Base-by-base conservation (phyloP, 345 rosid genomes). In the Euphorbia tirucalli region DNA sequence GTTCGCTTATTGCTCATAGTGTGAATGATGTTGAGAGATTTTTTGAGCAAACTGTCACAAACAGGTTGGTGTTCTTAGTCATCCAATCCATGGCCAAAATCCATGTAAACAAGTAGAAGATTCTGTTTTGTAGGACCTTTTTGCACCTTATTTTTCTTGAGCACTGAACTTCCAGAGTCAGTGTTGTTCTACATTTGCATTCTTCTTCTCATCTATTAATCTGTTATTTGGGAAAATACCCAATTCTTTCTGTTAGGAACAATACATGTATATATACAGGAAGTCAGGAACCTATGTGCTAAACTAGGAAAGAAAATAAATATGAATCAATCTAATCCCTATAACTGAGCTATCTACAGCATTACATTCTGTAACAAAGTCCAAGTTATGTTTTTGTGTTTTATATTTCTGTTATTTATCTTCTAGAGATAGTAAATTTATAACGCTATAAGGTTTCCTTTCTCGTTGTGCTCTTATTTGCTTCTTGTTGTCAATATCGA, bases 1-100 rank as follows among this genome's bases (percentile, higher is more conserved):
- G 95, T 90, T 92, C 97, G 24, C 77, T 85, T 62, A 61, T 85
- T 32, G 91, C 81, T n/a, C 72, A 83, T 65, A 71, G 77, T 67
- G 78, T 89, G 78, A 90, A 87, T 75, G 97, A 85, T 57, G 87
- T 92, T 8, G 93, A 92, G 74, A 86, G 69, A 21, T 92, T 90
- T 83, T 94, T 92, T 79, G 89, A 87, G 80, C 95, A 92, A 81
- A 92, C 95, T 16, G 84, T 88, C 72, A 95, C 90, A 78, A 94
- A 94, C 61, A 89, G 98, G 98, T 94, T 63, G 65, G 70, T 54
- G 25, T 73, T 81, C 70, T 71, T 75, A 63, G 64, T 69, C 32
- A 55, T 65, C 49, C 31, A 28, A 18, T 62, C 35, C 15, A 54
- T 31, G 19, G 43, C n/a, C 19, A 19, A 59, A 49, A 62, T 28